Base-by-base conservation (phyloP, 768 basidiomycete genomes). In the Lactifluus hygrophoroides region DNA sequence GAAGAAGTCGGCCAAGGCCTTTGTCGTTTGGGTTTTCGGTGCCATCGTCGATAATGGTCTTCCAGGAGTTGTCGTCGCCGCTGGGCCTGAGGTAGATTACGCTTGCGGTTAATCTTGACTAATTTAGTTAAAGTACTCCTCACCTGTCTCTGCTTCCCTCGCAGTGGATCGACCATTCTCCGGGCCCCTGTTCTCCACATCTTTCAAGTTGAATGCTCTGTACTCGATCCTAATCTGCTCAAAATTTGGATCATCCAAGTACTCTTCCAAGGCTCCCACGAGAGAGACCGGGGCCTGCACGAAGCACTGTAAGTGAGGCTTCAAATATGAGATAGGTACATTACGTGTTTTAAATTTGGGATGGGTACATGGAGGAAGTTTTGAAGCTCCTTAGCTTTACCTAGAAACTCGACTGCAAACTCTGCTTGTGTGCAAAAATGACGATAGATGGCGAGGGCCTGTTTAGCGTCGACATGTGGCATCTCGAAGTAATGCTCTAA, bases 401-500 rank as follows among this genome's bases (percentile, higher is more conserved):
- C 86, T 16, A 99, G 80, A 66, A 85, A 99, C 67, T 96, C 94
- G 3, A 95, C 90, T 4, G 97, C 94, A 35, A 76, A 77, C 66
- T 97, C 93, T 0, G 95, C 93, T 70, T 98, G 92, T 50, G 81
- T 84, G 73, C 94, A 97, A 72, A 99, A 99, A 60, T 87, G 83
- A 54, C 92, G 89, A 75, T 99, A 99, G 60, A 98, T 85, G 17
- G 74, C 71, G 27, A 98, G 80, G 2, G 95, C 90, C 34, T 88
- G 84, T 38, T 80, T 74, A 0, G 95, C 96, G 68, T 98, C 95
- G n/a, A 85, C 72, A 62, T 89, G 88, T 0, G 93, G 91, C 96
- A 98, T 98, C 69, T 96, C 94, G 67, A 98, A 97, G 72, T 96
- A 99, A 72, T 95, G 88, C 68, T 97, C 96, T 85, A 28, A 25